Evolutionary conservation across 1,284 basidiomycete genomes (phyloP).

Genomic region (Ustilago esculenta): DNA sequence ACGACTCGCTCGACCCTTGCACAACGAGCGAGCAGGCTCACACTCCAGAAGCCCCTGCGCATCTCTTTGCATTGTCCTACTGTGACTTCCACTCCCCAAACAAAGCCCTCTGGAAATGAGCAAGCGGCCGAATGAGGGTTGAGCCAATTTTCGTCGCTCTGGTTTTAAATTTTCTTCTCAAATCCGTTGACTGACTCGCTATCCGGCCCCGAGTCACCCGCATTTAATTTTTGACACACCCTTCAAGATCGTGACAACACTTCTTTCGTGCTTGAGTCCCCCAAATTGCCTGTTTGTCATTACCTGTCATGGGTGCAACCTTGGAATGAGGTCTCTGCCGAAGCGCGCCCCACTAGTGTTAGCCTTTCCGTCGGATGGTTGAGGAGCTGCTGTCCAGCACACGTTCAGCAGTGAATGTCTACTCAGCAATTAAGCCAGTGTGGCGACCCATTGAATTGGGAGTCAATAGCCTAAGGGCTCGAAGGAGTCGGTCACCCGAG

Average conservation of each 20-base stretch:
- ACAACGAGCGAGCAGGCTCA: no score
- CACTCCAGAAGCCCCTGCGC: no score
- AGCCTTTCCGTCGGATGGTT: constrained; percentile 54
- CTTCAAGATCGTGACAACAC: constrained; percentile 7
- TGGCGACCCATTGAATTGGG: constrained; percentile 40
- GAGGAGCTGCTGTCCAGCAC: constrained; percentile 46
- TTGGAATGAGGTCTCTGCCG: constrained; percentile 49
- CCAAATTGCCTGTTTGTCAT: not conserved
- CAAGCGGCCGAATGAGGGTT: no score
- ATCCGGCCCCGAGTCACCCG: constrained; percentile 28
- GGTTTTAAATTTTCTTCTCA: constrained; percentile 24
- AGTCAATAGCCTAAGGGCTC: constrained; percentile 44
- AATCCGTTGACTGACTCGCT: not conserved
- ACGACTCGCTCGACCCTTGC: not conserved
- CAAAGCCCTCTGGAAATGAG: no score
- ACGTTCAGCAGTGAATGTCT: constrained; percentile 50
- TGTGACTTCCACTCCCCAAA: no score
- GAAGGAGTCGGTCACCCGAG: constrained; percentile 56
- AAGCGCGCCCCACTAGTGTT: constrained; percentile 54
- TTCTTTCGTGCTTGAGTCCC: no score
- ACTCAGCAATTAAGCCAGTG: constrained; percentile 52
- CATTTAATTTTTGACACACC: not conserved
- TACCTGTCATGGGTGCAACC: constrained; percentile 54
- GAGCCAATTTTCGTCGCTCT: not conserved
- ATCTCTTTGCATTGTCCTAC: no score